Evolutionary conservation across 73 alveolate species (phyloP).

Genomic region (Tetrahymena borealis): DNA sequence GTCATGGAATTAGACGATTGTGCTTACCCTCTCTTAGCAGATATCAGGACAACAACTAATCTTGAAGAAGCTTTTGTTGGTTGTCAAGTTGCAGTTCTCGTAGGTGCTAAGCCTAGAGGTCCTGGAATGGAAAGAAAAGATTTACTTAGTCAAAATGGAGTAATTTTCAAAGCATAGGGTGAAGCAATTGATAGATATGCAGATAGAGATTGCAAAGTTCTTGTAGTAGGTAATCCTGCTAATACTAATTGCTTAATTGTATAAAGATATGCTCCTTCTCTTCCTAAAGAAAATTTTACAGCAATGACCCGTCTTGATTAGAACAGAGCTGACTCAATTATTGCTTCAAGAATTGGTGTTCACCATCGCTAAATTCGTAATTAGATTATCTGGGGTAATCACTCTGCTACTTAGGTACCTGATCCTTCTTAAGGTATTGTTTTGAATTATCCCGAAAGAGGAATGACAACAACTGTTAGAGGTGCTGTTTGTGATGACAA

Average conservation of each 20-base stretch:
- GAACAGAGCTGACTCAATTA: constrained; percentile 72
- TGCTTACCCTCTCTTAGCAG: constrained; percentile 74
- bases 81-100: constrained; percentile 82
- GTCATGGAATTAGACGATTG: constrained; percentile 86
- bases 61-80: constrained; percentile 86
- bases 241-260: constrained; percentile 88
- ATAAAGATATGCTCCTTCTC: constrained; percentile 73
- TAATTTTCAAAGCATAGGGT: constrained; percentile 85
- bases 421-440: constrained; percentile 59
- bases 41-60: constrained; percentile 63
- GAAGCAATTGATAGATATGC: constrained; percentile 85
- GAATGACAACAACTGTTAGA: constrained; percentile 9
- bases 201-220: constrained; percentile 80
- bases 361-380: constrained; percentile 66
- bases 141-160: constrained; percentile 78
- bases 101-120: constrained; percentile 94
- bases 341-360: constrained; percentile 64
- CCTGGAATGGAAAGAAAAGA: constrained; percentile 98
- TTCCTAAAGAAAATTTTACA: constrained; percentile 83
- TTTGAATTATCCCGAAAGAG: constrained; percentile 1
- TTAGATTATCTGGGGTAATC: constrained; percentile 92
- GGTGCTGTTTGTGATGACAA: constrained; percentile 50
- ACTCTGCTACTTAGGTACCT: constrained; percentile 80
- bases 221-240: constrained; percentile 95
- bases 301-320: constrained; percentile 92